A percentile compares a stretch with the other conserved stretches of the same genome.
These are phyloP conservation scores for Monosporascus ibericus DNA, from an alignment of 2,329 filamentous ascomycete genomes.

Conservation along the genomic window DNA sequence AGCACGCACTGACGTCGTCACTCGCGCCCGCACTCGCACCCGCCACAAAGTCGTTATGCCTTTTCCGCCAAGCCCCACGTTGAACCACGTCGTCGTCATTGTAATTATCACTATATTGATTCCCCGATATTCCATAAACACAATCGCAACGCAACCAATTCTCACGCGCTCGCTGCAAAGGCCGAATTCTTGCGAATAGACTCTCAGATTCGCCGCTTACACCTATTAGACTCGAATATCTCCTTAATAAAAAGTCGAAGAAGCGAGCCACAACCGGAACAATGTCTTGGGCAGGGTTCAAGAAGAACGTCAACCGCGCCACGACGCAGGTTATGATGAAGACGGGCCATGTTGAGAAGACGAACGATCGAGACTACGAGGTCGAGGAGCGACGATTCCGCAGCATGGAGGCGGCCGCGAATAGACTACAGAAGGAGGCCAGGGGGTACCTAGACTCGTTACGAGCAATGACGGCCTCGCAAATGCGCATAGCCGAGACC, in stretches of 20 bases:
- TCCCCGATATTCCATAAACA: too few relatives aligned
- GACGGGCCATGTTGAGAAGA: conserved; percentile 97
- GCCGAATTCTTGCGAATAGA: too few relatives aligned
- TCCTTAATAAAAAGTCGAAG: too few relatives aligned
- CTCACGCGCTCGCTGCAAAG: too few relatives aligned
- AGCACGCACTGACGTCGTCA: too few relatives aligned
- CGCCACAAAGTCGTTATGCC: too few relatives aligned
- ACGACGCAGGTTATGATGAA: conserved; percentile 99
- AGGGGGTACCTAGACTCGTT: conserved; percentile 97
- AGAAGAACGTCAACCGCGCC: conserved; percentile 97
- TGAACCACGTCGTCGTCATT: too few relatives aligned
- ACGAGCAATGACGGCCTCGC: conserved; percentile 96
- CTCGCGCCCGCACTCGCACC: too few relatives aligned
- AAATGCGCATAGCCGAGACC: conserved; percentile 98
- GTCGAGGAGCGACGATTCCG: conserved; percentile 95
- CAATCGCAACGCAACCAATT: too few relatives aligned
- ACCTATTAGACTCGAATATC: neutral
- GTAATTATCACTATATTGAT: too few relatives aligned
- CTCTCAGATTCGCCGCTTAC: neutral
- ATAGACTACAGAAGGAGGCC: conserved; percentile 91
- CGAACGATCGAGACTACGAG: conserved; percentile 97
- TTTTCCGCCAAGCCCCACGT: too few relatives aligned
- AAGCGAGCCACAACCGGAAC: neutral
- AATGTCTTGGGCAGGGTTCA: conserved; percentile 54
- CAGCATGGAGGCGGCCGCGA: conserved; percentile 92